Base-by-base conservation (phyloP, 2,329 filamentous ascomycete species). In the Berkeleyomyces basicola region DNA sequence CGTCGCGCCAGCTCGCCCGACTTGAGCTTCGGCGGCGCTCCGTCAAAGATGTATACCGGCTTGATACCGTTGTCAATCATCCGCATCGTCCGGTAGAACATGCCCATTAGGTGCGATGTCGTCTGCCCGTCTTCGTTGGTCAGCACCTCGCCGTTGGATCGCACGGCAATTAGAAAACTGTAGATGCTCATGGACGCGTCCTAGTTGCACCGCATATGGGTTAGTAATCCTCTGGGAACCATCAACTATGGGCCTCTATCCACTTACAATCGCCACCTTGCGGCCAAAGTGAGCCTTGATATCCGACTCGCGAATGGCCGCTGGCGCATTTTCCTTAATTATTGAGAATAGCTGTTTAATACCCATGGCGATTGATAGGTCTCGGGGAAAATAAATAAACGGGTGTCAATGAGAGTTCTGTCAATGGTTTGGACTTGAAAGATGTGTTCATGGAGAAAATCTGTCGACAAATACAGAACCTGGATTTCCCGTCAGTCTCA, bases 51-150 rank as follows among this genome's bases (percentile, higher is more conserved):
- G 74, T 96, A 99, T 68, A 99, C 82, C 1, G 93, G 93, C 73
- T 99, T 99, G 77, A 99, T 97, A 64, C 93, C 93, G 70, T 96
- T 97, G 75, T 99, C 93, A 70, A 97, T 89, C 77, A 99, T 97
- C 69, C 93, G 90, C 5, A 99, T 81, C 2, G 93, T 99, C 69
- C 93, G 91, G 79, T 99, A 99, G 78, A 99, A 99, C 85, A 99
- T 92, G 71, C 93, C 93, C 91, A 99, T 97, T 14, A 99, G 78
- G 73, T 99, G 93, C 16, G 93, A 99, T 0, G 93, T 99, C 1
- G 93, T 99, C 74, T 97, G 90, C 70, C 93, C 93, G 61, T 85
- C 86, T 70, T 99, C 93, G 74, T 86, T 95, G 81, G 86, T 97
- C 69, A 99, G 85, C 75, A 96, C 90, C 73, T 99, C 90, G 68